Conservation (phyloP, 176 grass and related monocot genomes). For the Oryza rufipogon region DNA sequence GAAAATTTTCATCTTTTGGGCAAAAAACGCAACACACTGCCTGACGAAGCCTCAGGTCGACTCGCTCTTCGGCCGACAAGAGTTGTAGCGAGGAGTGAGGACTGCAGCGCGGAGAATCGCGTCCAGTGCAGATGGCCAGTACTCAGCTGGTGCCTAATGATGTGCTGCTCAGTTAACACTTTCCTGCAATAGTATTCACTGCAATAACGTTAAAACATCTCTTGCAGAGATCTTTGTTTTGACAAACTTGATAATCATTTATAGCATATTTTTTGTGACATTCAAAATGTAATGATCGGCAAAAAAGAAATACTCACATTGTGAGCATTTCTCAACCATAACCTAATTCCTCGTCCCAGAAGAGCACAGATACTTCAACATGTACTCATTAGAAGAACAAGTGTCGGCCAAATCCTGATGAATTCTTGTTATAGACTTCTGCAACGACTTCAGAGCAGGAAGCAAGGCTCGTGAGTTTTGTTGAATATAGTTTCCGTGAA, state of each 20-base stretch:
- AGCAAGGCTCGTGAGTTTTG: constrained; percentile 87
- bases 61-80: not conserved
- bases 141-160: not conserved
- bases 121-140: not conserved
- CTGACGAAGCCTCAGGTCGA: not conserved
- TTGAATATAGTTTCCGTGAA: constrained; percentile 87
- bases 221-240: not conserved
- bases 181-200: not conserved
- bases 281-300: not conserved
- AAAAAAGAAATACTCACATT: not conserved
- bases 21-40: not conserved
- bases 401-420: constrained; percentile 93
- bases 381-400: constrained; percentile 95
- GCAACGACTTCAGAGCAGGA: constrained; percentile 79
- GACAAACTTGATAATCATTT: not conserved
- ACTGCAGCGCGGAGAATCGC: not conserved
- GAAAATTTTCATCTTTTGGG: not conserved
- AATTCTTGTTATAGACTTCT: constrained; percentile 86
- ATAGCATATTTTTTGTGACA: not conserved
- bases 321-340: not conserved
- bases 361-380: constrained; percentile 81
- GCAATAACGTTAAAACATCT: not conserved
- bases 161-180: not conserved
- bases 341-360: constrained; percentile 55
- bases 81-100: not conserved